Evolutionary conservation across 2,329 filamentous ascomycete genomes (phyloP).

Genomic region (Clonostachys byssicola): DNA sequence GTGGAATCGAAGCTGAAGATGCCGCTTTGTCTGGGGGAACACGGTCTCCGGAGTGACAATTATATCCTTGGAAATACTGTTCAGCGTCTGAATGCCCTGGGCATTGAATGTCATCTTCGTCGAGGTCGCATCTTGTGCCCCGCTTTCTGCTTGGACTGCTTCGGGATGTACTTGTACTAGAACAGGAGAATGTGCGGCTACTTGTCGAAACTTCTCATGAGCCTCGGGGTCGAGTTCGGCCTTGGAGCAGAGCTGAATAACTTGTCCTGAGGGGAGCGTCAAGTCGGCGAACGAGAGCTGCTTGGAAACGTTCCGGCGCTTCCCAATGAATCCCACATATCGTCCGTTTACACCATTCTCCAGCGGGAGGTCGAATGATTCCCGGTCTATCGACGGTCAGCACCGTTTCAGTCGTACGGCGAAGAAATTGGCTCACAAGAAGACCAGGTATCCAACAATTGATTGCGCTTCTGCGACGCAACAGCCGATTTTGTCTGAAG

Average conservation of each 20-base stretch:
- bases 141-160: constrained; percentile 8
- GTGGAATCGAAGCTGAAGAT: constrained; percentile 82
- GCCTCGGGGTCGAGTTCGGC: constrained; percentile 24
- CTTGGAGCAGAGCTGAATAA: constrained; percentile 40
- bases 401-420: not conserved
- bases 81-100: constrained; percentile 41
- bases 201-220: constrained; percentile 36
- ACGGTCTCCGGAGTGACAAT: constrained; percentile 71
- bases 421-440: constrained; percentile 1
- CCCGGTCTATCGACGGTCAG: constrained; percentile 13
- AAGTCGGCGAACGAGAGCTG: constrained; percentile 67
- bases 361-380: constrained; percentile 12
- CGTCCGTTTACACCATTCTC: constrained; percentile 8
- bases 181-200: constrained; percentile 49
- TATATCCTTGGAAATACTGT: constrained; percentile 52
- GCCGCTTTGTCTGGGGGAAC: constrained; percentile 71
- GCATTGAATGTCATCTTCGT: constrained; percentile 57
- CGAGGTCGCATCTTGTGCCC: constrained; percentile 9
- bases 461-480: constrained; percentile 3
- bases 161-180: constrained; percentile 34
- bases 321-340: constrained; percentile 63
- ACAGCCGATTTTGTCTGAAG: not conserved
- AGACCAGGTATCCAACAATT: constrained; percentile 3
- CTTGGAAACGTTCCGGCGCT: constrained; percentile 62
- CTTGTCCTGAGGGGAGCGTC: constrained; percentile 27